These are phyloP conservation scores for Xylariaceae sp. DNA, from an alignment of 2,329 filamentous ascomycete species.

Conservation along the genomic window DNA sequence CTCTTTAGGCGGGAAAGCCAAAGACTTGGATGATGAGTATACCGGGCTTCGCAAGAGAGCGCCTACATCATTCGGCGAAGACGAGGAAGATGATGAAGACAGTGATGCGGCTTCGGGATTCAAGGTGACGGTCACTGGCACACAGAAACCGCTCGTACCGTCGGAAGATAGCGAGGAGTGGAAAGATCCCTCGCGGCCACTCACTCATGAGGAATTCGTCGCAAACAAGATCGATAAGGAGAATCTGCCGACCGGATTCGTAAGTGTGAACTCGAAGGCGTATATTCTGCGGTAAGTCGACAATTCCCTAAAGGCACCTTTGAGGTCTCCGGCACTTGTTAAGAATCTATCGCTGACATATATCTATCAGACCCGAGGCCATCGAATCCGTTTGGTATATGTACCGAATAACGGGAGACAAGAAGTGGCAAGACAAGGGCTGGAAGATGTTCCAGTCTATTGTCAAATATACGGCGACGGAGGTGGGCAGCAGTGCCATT, in stretches of 20 bases:
- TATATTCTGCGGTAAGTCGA: slow-evolving; percentile 61
- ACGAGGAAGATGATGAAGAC: slow-evolving; percentile 10
- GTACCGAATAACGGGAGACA: slow-evolving; percentile 83
- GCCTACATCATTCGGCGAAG: slow-evolving; percentile 8
- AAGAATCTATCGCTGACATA: slow-evolving; percentile 18
- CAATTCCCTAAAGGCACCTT: not conserved
- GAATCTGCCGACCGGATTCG: slow-evolving; percentile 51
- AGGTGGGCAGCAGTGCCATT: slow-evolving; percentile 69
- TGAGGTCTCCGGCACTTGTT: slow-evolving; percentile 5
- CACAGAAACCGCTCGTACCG: slow-evolving; percentile 27
- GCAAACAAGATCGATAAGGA: slow-evolving; percentile 42
- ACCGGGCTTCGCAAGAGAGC: slow-evolving; percentile 22
- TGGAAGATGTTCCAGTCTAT: slow-evolving; percentile 83
- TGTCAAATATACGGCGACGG: slow-evolving; percentile 61
- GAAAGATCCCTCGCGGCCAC: slow-evolving; percentile 39
- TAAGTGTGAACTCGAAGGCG: slow-evolving; percentile 40
- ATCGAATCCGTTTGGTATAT: slow-evolving; percentile 88
- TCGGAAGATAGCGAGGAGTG: slow-evolving; percentile 21
- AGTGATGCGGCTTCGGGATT: slow-evolving; percentile 15
- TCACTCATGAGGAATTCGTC: slow-evolving; percentile 55
- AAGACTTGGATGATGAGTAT: not conserved
- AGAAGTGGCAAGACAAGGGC: slow-evolving; percentile 72
- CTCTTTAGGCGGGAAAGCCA: slow-evolving; percentile 2
- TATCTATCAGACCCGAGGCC: slow-evolving; percentile 65
- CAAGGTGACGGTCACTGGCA: not conserved